phyloP scores from a whole-genome alignment of 148 eudicot genomes.

The Persicaria maculosa region DNA sequence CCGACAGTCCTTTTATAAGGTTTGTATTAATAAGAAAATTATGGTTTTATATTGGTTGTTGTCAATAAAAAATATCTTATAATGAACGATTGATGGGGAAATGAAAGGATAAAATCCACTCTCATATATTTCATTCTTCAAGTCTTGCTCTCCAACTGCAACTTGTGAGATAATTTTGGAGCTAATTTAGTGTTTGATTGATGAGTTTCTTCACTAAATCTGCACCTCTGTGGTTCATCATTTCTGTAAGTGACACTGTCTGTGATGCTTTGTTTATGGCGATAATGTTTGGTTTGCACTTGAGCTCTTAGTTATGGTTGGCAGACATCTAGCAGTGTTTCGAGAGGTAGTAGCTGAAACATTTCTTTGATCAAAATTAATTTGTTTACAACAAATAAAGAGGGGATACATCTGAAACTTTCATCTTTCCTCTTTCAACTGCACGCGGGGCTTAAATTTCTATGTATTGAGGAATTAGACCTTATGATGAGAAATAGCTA shows the following conservation, averaged over 20 bases:
- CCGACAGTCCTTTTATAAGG: neutral
- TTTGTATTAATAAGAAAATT: constrained; percentile 1
- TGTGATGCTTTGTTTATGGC: neutral
- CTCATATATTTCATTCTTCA: neutral
- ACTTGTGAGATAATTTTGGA: neutral
- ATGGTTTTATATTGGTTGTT: neutral
- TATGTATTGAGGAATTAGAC: no score
- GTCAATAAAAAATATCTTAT: neutral
- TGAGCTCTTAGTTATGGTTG: neutral
- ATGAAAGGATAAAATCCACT: neutral
- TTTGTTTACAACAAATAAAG: no score
- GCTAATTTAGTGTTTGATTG: neutral
- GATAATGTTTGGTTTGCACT: neutral
- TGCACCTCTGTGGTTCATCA: neutral
- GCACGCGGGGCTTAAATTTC: no score
- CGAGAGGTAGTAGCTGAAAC: no score
- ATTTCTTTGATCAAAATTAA: no score
- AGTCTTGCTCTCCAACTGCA: neutral
- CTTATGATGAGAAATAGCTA: neutral
- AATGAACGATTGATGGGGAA: neutral
- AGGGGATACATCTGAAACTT: no score
- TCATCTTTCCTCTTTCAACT: no score
- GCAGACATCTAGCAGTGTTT: neutral
- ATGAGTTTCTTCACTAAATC: neutral
- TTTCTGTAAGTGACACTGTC: neutral